Conservation (phyloP, 768 basidiomycete species). For the Rickenella mellea region DNA sequence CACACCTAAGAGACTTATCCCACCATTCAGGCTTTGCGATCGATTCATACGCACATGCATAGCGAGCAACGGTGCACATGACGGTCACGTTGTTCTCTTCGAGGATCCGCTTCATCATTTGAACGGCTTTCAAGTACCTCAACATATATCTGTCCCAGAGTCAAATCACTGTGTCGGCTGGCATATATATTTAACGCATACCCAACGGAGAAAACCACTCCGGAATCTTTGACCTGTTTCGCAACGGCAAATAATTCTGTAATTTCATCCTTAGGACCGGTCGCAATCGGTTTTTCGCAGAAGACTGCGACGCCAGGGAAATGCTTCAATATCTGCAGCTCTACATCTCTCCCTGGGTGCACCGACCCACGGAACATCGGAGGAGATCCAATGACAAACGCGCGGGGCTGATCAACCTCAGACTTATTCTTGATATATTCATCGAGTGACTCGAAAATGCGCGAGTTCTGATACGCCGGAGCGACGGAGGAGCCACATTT, state of each 20-base stretch:
- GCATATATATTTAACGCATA: slow-evolving; percentile 23
- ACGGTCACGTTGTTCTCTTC: slow-evolving; percentile 89
- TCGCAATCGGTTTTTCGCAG: slow-evolving; percentile 87
- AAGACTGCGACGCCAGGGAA: slow-evolving; percentile 89
- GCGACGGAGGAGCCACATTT: slow-evolving; percentile 91
- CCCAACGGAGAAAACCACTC: slow-evolving; percentile 84
- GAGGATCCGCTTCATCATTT: slow-evolving; percentile 95
- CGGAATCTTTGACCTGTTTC: slow-evolving; percentile 55
- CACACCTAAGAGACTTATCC: slow-evolving; percentile 79
- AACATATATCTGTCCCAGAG: slow-evolving; percentile 70
- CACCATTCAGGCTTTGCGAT: slow-evolving; percentile 86
- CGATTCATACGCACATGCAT: slow-evolving; percentile 78
- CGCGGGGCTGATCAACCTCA: slow-evolving; percentile 59
- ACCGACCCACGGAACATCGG: slow-evolving; percentile 85
- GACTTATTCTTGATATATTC: slow-evolving; percentile 72
- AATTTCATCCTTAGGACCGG: slow-evolving; percentile 63
- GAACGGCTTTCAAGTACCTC: slow-evolving; percentile 86
- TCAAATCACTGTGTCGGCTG: neutral
- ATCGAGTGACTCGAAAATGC: slow-evolving; percentile 74
- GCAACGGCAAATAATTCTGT: slow-evolving; percentile 63
- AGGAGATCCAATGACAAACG: slow-evolving; percentile 85
- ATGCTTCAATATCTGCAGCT: slow-evolving; percentile 74
- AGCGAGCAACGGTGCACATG: slow-evolving; percentile 93
- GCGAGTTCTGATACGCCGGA: slow-evolving; percentile 86
- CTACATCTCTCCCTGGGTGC: slow-evolving; percentile 71